Percentiles rank a stretch among this genome's conserved stretches.
phyloP scores from a whole-genome alignment of 163 green algal species.

The Chlamydomonas reinhardtii region DNA sequence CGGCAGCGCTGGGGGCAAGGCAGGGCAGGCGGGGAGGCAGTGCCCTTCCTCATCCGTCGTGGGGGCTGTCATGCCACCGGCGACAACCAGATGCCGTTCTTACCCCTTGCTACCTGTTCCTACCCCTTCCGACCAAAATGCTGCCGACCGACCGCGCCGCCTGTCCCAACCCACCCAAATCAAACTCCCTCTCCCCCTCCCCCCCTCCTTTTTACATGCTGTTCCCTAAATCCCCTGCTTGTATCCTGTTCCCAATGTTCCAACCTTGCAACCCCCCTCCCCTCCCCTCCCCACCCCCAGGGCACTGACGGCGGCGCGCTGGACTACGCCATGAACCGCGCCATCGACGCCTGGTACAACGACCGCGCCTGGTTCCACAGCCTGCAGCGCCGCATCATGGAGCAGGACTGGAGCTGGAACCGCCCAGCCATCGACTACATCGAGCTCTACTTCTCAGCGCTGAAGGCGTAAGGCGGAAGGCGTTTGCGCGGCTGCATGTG shows the following conservation, averaged over 20 bases:
- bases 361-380: conserved; percentile 74
- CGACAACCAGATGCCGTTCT: too few relatives aligned
- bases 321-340: conserved; percentile 90
- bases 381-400: conserved; percentile 82
- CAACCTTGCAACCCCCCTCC: background rate
- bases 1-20: background rate
- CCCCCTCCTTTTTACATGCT: too few relatives aligned
- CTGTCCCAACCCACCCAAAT: too few relatives aligned
- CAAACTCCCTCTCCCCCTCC: too few relatives aligned
- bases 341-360: conserved; percentile 82
- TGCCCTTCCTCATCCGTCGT: too few relatives aligned
- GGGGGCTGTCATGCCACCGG: too few relatives aligned
- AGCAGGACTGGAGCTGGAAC: conserved; percentile 93
- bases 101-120: too few relatives aligned
- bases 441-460: conserved; percentile 76
- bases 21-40: background rate
- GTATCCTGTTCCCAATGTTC: too few relatives aligned
- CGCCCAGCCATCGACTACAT: conserved; percentile 87
- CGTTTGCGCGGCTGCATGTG: too few relatives aligned
- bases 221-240: too few relatives aligned
- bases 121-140: too few relatives aligned
- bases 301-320: conserved; percentile 75
- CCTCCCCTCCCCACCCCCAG: conserved; percentile 24
- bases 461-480: conserved; percentile 47
- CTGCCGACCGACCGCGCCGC: too few relatives aligned